Evolutionary conservation across 495 filamentous ascomycete species (phyloP).

Genomic region (Hypoxylon fragiforme): DNA sequence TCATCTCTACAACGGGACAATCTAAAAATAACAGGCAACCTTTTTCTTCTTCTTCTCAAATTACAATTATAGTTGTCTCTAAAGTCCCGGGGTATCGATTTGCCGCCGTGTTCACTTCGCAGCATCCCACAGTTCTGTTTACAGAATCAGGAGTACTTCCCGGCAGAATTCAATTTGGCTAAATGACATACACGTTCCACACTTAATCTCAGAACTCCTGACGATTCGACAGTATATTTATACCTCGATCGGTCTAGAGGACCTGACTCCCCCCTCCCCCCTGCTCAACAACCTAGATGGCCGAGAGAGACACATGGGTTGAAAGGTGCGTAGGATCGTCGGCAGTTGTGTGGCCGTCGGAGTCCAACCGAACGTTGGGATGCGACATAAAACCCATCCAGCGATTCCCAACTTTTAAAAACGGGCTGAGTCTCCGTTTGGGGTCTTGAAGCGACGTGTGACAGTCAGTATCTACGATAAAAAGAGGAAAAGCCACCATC

Average conservation of each 20-base stretch:
- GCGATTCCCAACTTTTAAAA: slow-evolving; percentile 2
- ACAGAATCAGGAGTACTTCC: slow-evolving; percentile 5
- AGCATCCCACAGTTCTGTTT: slow-evolving; percentile 1
- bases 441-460: slow-evolving; percentile 7
- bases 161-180: slow-evolving; percentile 35
- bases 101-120: slow-evolving; percentile 1
- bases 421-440: background rate
- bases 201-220: slow-evolving; percentile 27
- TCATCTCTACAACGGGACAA: too few relatives aligned
- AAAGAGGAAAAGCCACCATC: too few relatives aligned
- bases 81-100: background rate
- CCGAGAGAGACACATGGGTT: slow-evolving; percentile 27
- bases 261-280: slow-evolving; percentile 1
- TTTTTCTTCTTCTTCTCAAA: background rate
- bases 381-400: slow-evolving; percentile 31
- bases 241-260: slow-evolving; percentile 25
- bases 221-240: slow-evolving; percentile 29
- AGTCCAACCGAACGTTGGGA: slow-evolving; percentile 17
- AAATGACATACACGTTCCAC: slow-evolving; percentile 29
- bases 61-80: too few relatives aligned
- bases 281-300: slow-evolving; percentile 15
- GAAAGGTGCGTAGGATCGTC: slow-evolving; percentile 21
- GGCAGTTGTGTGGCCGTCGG: slow-evolving; percentile 34
- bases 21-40: too few relatives aligned
- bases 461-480: slow-evolving; percentile 1